phyloP scores from a whole-genome alignment of 1,139 yeast species.

The Kodamaea ohmeri region DNA sequence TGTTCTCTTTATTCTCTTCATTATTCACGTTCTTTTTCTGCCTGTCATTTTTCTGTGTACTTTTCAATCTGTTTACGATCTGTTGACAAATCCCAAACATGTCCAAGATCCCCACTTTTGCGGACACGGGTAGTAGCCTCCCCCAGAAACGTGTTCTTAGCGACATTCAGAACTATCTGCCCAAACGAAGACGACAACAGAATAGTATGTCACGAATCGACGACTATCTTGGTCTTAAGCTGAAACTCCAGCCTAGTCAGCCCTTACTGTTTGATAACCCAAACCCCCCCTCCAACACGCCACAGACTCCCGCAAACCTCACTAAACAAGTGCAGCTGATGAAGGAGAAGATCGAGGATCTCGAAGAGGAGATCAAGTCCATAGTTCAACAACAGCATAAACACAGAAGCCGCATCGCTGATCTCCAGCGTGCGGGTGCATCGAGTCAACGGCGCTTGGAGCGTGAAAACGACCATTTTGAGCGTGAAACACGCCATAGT shows the following conservation, averaged over 20 bases:
- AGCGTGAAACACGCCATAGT: constrained; percentile 12
- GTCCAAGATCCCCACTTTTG: constrained; percentile 12
- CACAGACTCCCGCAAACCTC: constrained; percentile 4
- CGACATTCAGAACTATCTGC: constrained; percentile 12
- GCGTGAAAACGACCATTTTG: constrained; percentile 12
- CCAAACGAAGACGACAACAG: constrained; percentile 12
- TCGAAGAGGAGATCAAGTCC: constrained; percentile 15
- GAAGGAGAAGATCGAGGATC: constrained; percentile 12
- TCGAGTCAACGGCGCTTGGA: constrained; percentile 11
- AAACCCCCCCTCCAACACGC: not conserved
- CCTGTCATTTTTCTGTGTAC: not conserved
- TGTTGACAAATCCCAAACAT: constrained; percentile 8
- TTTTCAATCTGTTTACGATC: not conserved
- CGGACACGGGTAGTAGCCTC: no score
- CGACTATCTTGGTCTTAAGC: constrained; percentile 13
- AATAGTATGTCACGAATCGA: not conserved
- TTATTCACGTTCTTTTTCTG: not conserved
- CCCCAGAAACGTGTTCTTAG: constrained; percentile 12
- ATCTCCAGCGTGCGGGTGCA: constrained; percentile 10
- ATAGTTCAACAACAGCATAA: constrained; percentile 15
- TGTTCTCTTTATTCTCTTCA: not conserved
- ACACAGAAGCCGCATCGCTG: constrained; percentile 10
- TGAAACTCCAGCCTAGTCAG: constrained; percentile 7
- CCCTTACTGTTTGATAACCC: constrained; percentile 1
- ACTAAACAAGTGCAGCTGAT: constrained; percentile 8